Conservation (phyloP, 1,139 yeast genomes). For the Spathaspora sp. region DNA sequence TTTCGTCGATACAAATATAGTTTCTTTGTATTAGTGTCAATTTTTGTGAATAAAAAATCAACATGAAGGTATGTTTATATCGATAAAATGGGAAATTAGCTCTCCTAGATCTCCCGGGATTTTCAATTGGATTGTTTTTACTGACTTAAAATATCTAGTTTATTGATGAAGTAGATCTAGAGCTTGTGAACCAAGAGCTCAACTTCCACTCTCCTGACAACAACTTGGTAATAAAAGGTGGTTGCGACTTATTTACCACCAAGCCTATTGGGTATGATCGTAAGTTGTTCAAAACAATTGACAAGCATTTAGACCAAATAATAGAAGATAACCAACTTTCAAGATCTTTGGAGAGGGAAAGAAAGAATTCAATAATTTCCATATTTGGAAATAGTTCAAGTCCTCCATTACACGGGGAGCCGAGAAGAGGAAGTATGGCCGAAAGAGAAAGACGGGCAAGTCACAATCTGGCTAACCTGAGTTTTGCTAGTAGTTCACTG, state of each 20-base stretch:
- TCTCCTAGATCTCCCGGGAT: conserved; percentile 1
- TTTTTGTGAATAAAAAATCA: neutral
- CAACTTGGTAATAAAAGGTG: conserved; percentile 73
- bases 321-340: conserved; percentile 55
- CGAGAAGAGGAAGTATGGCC: conserved; percentile 22
- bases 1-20: neutral
- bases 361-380: conserved; percentile 38
- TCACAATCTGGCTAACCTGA: conserved; percentile 13
- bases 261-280: conserved; percentile 90
- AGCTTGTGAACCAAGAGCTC: conserved; percentile 81
- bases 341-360: conserved; percentile 41
- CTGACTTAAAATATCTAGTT: conserved; percentile 50
- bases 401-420: conserved; percentile 19
- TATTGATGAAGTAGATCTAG: conserved; percentile 89
- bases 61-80: conserved; percentile 6
- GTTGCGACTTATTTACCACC: conserved; percentile 91
- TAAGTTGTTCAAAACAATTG: conserved; percentile 83
- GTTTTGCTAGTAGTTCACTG: conserved; percentile 8
- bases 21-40: neutral
- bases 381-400: conserved; percentile 39
- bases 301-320: conserved; percentile 70
- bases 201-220: conserved; percentile 87
- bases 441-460: conserved; percentile 29
- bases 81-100: neutral
- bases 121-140: conserved; percentile 8